Percentiles rank a stretch among this genome's conserved stretches.
These are phyloP conservation scores for Pleurotus tuoliensis DNA, from an alignment of 768 basidiomycete genomes.

Conservation along the genomic window DNA sequence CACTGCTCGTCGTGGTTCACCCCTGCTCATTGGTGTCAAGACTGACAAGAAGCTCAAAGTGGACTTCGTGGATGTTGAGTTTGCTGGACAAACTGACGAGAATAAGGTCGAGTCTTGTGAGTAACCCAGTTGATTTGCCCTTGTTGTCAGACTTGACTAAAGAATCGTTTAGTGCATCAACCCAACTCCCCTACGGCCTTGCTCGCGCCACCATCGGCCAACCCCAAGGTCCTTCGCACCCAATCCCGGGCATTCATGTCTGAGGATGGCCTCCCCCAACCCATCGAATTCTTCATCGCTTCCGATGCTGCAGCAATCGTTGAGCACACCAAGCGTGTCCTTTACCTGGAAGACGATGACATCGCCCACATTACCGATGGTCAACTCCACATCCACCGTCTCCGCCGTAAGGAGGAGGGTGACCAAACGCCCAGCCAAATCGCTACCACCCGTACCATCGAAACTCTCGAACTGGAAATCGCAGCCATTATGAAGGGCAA, in stretches of 20 bases:
- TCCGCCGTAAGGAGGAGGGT: constrained; percentile 83
- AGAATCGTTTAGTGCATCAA: constrained; percentile 28
- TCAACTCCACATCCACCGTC: constrained; percentile 97
- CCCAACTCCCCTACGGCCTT: constrained; percentile 51
- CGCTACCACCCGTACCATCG: constrained; percentile 87
- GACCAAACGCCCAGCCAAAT: constrained; percentile 53
- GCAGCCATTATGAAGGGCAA: constrained; percentile 99
- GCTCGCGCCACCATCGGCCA: constrained; percentile 61
- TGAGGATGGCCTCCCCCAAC: constrained; percentile 96
- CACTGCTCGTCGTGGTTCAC: constrained; percentile 94
- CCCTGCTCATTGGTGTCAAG: constrained; percentile 96
- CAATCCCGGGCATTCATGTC: constrained; percentile 98
- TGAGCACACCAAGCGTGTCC: constrained; percentile 98
- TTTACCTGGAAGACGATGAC: constrained; percentile 98
- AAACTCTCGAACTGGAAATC: constrained; percentile 96
- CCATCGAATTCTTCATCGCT: constrained; percentile 99
- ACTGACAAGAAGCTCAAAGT: constrained; percentile 99
- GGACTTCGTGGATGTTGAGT: constrained; percentile 98
- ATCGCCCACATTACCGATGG: constrained; percentile 97
- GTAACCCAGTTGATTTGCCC: constrained; percentile 16
- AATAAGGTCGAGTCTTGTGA: constrained; percentile 36
- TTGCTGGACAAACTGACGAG: constrained; percentile 60
- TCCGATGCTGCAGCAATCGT: constrained; percentile 95
- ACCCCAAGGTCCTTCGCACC: constrained; percentile 82
- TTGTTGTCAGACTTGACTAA: not conserved